These are phyloP conservation scores for Linum trigynum DNA, from an alignment of 345 rosid genomes.

Conservation along the genomic window DNA sequence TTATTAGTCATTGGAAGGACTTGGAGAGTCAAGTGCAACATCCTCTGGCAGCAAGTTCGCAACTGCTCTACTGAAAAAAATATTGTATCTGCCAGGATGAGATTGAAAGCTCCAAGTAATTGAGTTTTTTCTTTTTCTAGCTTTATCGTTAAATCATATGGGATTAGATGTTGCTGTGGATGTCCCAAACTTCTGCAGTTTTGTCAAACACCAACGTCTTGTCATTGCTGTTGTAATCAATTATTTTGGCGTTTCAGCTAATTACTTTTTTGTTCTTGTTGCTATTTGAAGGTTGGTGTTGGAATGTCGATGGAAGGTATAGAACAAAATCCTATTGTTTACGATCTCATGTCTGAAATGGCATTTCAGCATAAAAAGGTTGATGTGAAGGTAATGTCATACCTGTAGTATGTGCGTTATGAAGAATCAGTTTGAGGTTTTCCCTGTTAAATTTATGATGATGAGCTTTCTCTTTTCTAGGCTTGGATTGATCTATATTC, in stretches of 20 bases:
- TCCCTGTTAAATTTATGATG: background rate
- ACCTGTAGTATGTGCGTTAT: background rate
- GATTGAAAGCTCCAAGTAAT: too few species aligned
- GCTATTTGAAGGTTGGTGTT: conserved; percentile 49
- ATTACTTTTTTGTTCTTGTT: conserved; percentile 7
- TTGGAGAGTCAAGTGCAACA: too few species aligned
- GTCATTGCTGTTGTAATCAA: background rate
- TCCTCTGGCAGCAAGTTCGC: too few species aligned
- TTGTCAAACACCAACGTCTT: background rate
- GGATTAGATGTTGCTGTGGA: background rate
- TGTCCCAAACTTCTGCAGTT: background rate
- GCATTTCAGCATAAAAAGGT: conserved; percentile 51
- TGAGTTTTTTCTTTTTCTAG: background rate
- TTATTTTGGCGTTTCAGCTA: background rate
- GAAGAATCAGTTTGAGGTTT: background rate
- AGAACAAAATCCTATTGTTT: conserved; percentile 68
- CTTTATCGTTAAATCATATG: background rate
- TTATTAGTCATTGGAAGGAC: too few species aligned
- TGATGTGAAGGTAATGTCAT: conserved; percentile 44
- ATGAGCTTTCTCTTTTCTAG: conserved; percentile 23
- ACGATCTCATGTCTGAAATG: conserved; percentile 76
- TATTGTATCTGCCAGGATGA: too few species aligned
- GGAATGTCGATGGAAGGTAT: conserved; percentile 84
- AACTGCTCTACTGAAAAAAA: too few species aligned
- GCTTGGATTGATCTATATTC: conserved; percentile 48